Conservation (phyloP, 495 filamentous ascomycete species). For the Xylona heveae region DNA sequence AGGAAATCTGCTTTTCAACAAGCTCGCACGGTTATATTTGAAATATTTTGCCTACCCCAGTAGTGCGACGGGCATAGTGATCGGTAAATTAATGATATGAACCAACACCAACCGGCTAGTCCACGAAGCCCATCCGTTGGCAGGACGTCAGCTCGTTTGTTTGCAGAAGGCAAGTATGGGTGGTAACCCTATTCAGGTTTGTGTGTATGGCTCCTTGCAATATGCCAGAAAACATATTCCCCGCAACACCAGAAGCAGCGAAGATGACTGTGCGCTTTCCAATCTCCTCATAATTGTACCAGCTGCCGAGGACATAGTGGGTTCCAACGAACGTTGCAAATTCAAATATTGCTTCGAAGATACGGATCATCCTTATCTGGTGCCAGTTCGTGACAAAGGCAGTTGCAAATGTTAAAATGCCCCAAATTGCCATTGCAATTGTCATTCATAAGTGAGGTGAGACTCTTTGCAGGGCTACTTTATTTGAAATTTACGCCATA, state of each 20-base stretch:
- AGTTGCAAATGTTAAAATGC: constrained; percentile 34
- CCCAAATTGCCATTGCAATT: constrained; percentile 38
- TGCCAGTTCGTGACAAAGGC: constrained; percentile 25
- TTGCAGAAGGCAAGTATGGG: constrained; percentile 27
- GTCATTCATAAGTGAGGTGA: constrained; percentile 39
- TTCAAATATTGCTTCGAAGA: constrained; percentile 45
- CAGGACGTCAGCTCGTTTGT: constrained; percentile 31
- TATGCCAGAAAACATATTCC: constrained; percentile 21
- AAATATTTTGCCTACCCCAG: too few relatives aligned
- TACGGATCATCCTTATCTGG: constrained; percentile 43
- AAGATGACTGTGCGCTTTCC: constrained; percentile 34
- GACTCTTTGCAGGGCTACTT: constrained; percentile 35
- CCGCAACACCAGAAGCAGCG: constrained; percentile 16
- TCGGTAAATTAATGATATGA: constrained; percentile 19
- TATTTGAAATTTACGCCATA: constrained; percentile 37
- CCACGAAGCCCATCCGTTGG: constrained; percentile 29
- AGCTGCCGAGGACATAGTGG: constrained; percentile 42
- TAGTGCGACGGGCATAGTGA: constrained; percentile 28
- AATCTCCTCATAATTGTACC: constrained; percentile 43
- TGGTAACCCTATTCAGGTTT: background rate
- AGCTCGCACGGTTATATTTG: too few relatives aligned
- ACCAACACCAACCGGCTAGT: constrained; percentile 41
- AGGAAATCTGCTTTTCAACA: too few relatives aligned
- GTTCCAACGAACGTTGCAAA: constrained; percentile 38
- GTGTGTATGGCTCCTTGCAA: constrained; percentile 4